Evolutionary conservation across 371 early-diverging fungal species (phyloP), one percentile per base, ranked within the genome.

Genomic region (Syncephalis plumigaleata): DNA sequence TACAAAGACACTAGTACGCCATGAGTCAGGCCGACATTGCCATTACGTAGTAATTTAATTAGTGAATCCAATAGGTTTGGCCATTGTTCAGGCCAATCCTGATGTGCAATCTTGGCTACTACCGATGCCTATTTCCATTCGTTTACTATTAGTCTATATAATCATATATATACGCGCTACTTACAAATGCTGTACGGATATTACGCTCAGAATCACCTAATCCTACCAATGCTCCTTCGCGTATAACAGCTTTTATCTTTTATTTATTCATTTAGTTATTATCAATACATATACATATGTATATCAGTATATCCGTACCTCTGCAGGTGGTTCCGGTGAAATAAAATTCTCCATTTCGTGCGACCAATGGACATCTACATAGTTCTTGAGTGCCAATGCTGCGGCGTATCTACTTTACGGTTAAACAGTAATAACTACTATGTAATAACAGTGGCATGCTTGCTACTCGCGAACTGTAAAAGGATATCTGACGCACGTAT

Each of bases 81-180:
- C 96, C 96, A 95, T 18, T 79, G 70, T 55, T 91, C 93, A 1
- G 93, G 91, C 72, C 87, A 93, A 67, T 95, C 95, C 38, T 80
- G 74, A 40, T 80, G 81, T 1, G 91, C 92, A 56, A 95, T 87
- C 49, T 73, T 78, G 15, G 93, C 82, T 2, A 91, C 71, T 3
- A 80, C 81, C 48, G 81, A 84, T 3, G 92, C 93, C 79, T 73
- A 54, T 21, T 21, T 18, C 21, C 18, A 49, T 45, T 48, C 15
- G 23, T 20, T 38, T 17, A 39, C 24, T n/a, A 36, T 11, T 1
- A 37, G n/a, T 7, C 4, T 31, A 31, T 31, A 31, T 11, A 31
- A 31, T 31, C 11, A n/a, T n/a, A 21, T 36, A 44, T 39, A 42
- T 36, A 42, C 20, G 22, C 17, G 17, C 24, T 50, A 43, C 43